Base-by-base conservation (phyloP, 2,329 filamentous ascomycete genomes). In the Pezicula carpinea region DNA sequence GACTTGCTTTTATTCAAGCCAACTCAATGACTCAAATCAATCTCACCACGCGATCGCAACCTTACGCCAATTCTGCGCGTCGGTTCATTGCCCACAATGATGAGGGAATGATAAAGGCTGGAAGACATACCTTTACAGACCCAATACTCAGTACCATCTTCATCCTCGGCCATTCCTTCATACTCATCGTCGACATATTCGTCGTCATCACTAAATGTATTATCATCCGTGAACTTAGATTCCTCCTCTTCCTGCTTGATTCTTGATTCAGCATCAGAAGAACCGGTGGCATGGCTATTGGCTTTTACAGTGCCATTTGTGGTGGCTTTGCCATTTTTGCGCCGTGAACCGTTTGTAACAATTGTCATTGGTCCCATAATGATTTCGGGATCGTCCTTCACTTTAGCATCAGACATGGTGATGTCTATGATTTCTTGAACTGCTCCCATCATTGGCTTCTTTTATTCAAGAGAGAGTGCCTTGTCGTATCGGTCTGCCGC, bases 91-190 rank as follows among this genome's bases (percentile, higher is more conserved):
- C n/a, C 45, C 43, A 48, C 31, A 52, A 44, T 26, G 43, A 14
- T 23, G 10, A 35, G n/a, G n/a, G 17, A 40, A 52, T 38, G 17
- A 38, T 26, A 35, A 42, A 7, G 31, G 23, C 7, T 46, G 35
- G n/a, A 26, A 44, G 1, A 39, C 43, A 22, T 21, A 59, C 59
- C 59, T 53, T 60, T 55, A 34, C 54, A 58, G 40, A 59, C 55
- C 43, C 57, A 58, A 39, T 52, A 50, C 44, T 60, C 59, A 21
- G 43, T 35, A 11, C 38, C 44, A 18, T 41, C 36, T 10, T 46
- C 43, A 15, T 42, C 45, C 19, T 49, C 58, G 32, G 59, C 52
- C n/a, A 59, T 53, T 46, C 60, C 59, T 33, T 58, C 54, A 43
- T 58, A 58, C 38, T 57, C 59, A 43, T 58, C 52, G 18, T 54